Evolutionary conservation across 768 basidiomycete genomes (phyloP), one percentile per base, ranked within the genome.

Genomic region (Russula ochroleuca): DNA sequence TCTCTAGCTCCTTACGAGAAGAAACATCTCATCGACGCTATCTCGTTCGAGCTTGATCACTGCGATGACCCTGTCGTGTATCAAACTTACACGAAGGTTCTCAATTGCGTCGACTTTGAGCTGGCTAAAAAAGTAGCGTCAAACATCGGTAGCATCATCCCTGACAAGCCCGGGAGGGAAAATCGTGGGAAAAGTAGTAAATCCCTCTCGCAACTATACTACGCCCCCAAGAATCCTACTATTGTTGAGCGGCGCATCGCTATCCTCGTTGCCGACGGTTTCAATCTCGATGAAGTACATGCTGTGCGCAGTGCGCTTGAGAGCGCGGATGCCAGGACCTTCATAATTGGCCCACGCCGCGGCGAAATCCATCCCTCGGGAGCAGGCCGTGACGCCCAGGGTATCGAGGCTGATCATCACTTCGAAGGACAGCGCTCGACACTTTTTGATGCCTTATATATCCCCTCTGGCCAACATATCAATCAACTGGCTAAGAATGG

Each of bases 1-100:
- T 94, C 92, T 7, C 80, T 95, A 52, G 69, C 80, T 1, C 69
- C 77, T 0, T 72, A 83, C 60, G 94, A 95, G 78, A 85, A 87
- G 74, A 65, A 75, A n/a, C 91, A 94, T 72, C 76, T 94, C 35
- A 75, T 84, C 54, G 70, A 75, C 5, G 92, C 90, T 5, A 79
- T 90, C 62, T 83, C 85, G 14, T 95, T 96, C 72, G 93, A 94
- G 75, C 79, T 96, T 38, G 85, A 84, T 62, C 91, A 94, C 70
- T 90, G 88, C 74, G 87, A 91, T 57, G 90, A 94, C 68, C 80
- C 82, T 0, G 74, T 77, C 2, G 88, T 95, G 1, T 88, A 87
- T 73, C 76, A 83, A 71, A 78, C 78, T 2, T 88, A 90, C 72
- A 83, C 88, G 59, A 78, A 82, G 47, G 71, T 87, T 17, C 80